Evolutionary conservation across 306 rosid genomes (phyloP), one percentile per base, ranked within the genome.

Genomic region (Dryas octopetala): DNA sequence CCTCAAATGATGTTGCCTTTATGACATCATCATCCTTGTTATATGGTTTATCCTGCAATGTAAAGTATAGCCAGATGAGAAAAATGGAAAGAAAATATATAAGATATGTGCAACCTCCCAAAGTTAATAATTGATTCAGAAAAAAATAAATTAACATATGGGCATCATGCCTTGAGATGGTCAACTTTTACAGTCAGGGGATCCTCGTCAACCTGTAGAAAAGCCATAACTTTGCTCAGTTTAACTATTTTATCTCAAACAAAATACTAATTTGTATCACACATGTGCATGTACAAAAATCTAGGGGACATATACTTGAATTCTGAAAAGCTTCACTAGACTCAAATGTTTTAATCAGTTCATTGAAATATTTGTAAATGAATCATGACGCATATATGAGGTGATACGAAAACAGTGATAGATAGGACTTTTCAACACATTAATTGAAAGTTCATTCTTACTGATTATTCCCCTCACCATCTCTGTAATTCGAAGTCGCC

Each of bases 161-260:
- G 71, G 66, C 54, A 65, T 8, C 86, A 28, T 85, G 78, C 99
- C 98, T 96, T 96, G 82, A 92, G 97, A 88, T 96, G 99, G 84
- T 96, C 99, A 64, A 96, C 99, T 89, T 96, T 90, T 62, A 96
- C 99, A n/a, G 99, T 92, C 66, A 96, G 91, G 1, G 98, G 99
- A 26, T 92, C 94, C 90, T 92, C 97, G 12, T 85, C 88, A 64
- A 84, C 97, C 99, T 96, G 88, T 49, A 70, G 63, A 88, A 46
- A 80, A 76, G 74, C 73, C 60, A 67, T 57, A 48, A 43, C 11
- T 40, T 26, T 38, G 0, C 44, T 79, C 62, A 79, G 72, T 71
- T 75, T 59, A 72, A n/a, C 67, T 13, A 58, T 28, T 14, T 38
- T n/a, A 17, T 70, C 62, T 70, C 40, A 52, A 47, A 52, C 8